phyloP scores from a whole-genome alignment of 164 flowering plant species.

The Pachysandra terminalis region DNA sequence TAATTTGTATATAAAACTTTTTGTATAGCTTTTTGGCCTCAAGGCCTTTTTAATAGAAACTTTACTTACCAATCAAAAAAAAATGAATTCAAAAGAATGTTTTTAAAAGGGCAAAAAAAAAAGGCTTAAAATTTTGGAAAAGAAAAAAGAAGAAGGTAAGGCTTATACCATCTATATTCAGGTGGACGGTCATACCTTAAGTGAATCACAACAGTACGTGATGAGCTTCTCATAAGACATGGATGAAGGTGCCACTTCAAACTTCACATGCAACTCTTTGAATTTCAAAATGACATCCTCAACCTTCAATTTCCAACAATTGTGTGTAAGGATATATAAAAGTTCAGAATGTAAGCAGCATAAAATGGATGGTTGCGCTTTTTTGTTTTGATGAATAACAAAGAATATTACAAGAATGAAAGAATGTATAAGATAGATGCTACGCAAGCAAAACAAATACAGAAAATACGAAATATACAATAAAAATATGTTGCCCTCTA shows the following conservation, averaged over 20 bases:
- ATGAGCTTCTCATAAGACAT: constrained; percentile 60
- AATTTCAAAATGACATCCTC: constrained; percentile 52
- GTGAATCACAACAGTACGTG: constrained; percentile 40
- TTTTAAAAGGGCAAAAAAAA: neutral
- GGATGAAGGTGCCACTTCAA: constrained; percentile 54
- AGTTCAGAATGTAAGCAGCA: constrained; percentile 2
- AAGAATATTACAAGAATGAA: no score
- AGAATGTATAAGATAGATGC: no score
- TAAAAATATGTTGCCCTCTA: no score
- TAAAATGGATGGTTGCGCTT: neutral
- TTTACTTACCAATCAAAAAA: no score
- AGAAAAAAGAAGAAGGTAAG: neutral
- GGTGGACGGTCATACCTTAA: constrained; percentile 44
- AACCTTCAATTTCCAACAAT: constrained; percentile 43
- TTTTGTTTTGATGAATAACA: no score
- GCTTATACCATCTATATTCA: neutral
- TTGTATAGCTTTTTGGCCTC: no score
- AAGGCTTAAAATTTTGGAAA: neutral
- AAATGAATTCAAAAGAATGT: neutral
- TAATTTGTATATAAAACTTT: no score
- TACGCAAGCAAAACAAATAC: no score
- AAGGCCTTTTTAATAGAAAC: no score
- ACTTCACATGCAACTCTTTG: constrained; percentile 45
- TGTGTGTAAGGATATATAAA: constrained; percentile 1
- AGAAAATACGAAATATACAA: no score